Evolutionary conservation across 2,329 filamentous ascomycete genomes (phyloP).

Genomic region (Ophiostoma sp.): DNA sequence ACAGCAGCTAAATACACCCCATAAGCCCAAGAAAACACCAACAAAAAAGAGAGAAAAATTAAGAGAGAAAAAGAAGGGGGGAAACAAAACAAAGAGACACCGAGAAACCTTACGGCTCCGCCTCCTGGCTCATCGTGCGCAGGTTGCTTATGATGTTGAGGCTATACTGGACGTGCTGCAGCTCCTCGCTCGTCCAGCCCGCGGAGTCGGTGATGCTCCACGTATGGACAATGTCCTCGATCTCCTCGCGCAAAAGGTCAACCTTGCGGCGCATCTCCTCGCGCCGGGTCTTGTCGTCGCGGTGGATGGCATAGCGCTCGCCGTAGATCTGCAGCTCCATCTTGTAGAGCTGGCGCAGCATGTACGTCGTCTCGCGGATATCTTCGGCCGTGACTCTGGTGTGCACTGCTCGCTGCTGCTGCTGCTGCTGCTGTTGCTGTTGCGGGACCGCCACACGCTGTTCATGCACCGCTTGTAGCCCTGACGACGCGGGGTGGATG

Average conservation of each 20-base stretch:
- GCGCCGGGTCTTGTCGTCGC: constrained; percentile 12
- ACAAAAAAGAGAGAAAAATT: background rate
- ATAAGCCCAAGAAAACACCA: background rate
- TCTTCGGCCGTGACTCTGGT: constrained; percentile 18
- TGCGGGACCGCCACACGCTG: background rate
- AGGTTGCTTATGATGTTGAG: constrained; percentile 9
- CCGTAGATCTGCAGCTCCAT: constrained; percentile 24
- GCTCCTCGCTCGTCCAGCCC: constrained; percentile 18
- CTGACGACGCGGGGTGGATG: background rate
- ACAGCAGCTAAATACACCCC: background rate
- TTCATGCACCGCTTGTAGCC: background rate
- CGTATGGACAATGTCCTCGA: constrained; percentile 17
- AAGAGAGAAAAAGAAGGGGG: background rate
- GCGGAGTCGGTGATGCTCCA: constrained; percentile 17
- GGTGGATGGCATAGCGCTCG: constrained; percentile 20
- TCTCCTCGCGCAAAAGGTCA: constrained; percentile 21
- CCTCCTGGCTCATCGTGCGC: background rate
- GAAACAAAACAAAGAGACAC: background rate
- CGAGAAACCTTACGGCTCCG: background rate
- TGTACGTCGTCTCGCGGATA: constrained; percentile 22
- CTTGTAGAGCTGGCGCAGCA: constrained; percentile 24
- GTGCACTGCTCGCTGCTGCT: background rate
- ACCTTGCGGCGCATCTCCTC: constrained; percentile 15
- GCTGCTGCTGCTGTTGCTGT: constrained; percentile 8
- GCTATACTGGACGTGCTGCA: constrained; percentile 18